Evolutionary conservation across 768 basidiomycete species (phyloP).

Genomic region (Agaricus sinodeliciosus): DNA sequence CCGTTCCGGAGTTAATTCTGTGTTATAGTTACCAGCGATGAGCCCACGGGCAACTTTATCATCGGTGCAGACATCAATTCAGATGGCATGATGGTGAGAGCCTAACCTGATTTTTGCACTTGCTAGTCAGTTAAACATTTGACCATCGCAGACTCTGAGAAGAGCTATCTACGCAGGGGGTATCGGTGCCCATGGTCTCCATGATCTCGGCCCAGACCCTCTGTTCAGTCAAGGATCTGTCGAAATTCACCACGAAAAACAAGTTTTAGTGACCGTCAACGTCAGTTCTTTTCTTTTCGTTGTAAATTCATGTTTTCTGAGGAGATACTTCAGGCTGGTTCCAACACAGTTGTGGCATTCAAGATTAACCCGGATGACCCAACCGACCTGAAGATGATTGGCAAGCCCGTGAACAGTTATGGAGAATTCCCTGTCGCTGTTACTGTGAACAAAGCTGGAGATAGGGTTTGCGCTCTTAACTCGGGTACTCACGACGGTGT

Average conservation of each 20-base stretch:
- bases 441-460: constrained; percentile 26
- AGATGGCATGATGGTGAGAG: constrained; percentile 35
- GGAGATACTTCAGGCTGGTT: constrained; percentile 31
- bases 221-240: constrained; percentile 36
- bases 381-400: constrained; percentile 32
- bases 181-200: constrained; percentile 28
- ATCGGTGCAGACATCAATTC: constrained; percentile 34
- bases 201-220: constrained; percentile 28
- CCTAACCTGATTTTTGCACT: constrained; percentile 7
- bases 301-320: not conserved
- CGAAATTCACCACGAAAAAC: constrained; percentile 26
- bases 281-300: constrained; percentile 15
- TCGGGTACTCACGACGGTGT: constrained; percentile 38
- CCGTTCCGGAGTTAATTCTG: not conserved
- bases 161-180: constrained; percentile 26
- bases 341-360: constrained; percentile 37
- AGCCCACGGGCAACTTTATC: constrained; percentile 36
- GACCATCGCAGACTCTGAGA: constrained; percentile 21
- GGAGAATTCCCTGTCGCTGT: constrained; percentile 48
- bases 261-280: constrained; percentile 31
- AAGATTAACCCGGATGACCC: constrained; percentile 36
- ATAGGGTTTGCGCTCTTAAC: constrained; percentile 33
- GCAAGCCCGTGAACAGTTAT: constrained; percentile 33
- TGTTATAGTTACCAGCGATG: constrained; percentile 43
- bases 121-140: not conserved